Evolutionary conservation across 179 eudicot genomes (phyloP).

Genomic region (Vitellaria paradoxa): DNA sequence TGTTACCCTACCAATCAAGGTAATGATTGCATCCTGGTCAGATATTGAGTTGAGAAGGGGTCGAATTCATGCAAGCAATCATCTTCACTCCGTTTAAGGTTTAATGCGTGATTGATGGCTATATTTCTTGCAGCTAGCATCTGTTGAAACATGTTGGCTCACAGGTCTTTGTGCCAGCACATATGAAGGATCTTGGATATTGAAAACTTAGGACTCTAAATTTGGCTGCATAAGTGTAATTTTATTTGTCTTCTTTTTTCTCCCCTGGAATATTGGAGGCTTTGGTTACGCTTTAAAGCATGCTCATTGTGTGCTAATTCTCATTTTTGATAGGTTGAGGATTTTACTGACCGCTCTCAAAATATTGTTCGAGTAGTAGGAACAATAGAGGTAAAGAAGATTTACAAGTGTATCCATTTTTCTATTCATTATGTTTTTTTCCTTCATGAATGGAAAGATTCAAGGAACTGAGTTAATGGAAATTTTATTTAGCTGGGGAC

Average conservation of each 20-base stretch:
- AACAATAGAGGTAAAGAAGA: constrained; percentile 24
- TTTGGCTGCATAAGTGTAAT: constrained; percentile 58
- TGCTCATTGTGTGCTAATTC: constrained; percentile 1
- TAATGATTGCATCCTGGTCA: constrained; percentile 20
- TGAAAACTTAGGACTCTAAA: constrained; percentile 47
- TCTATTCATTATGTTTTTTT: constrained; percentile 38
- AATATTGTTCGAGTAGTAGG: constrained; percentile 82
- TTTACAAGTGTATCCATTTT: constrained; percentile 44
- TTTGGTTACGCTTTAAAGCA: neutral
- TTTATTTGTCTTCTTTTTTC: neutral
- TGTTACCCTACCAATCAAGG: constrained; percentile 70
- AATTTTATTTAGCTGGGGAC: constrained; percentile 47
- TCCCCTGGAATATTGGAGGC: neutral
- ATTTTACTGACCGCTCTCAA: constrained; percentile 72
- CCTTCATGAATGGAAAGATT: constrained; percentile 45
- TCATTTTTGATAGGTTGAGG: constrained; percentile 66
- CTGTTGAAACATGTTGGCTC: constrained; percentile 64
- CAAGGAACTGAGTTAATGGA: constrained; percentile 33
- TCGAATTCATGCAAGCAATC: neutral
- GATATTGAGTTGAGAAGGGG: neutral
- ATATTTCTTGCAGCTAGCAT: constrained; percentile 54
- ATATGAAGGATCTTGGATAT: constrained; percentile 68
- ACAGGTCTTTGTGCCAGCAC: constrained; percentile 81
- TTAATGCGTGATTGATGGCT: neutral
- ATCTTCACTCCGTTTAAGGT: neutral